Base-by-base conservation (phyloP, 2,329 filamentous ascomycete species). In the Nigrospora sphaerica region DNA sequence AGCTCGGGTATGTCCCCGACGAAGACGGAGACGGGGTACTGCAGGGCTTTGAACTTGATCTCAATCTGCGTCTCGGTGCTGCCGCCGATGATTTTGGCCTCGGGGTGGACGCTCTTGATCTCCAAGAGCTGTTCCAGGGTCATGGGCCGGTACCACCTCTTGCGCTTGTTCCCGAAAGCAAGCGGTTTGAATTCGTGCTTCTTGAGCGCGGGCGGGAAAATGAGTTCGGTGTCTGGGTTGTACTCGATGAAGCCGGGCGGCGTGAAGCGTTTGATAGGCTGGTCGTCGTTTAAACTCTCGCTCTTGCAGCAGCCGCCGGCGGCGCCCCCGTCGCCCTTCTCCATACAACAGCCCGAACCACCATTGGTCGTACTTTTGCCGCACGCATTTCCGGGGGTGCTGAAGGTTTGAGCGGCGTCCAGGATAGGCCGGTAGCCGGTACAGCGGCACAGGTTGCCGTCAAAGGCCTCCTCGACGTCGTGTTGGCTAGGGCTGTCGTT, bases 51-150 rank as follows among this genome's bases (percentile, higher is more conserved):
- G 78, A 98, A 97, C 67, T 95, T 96, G 69, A 95, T 87, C 68
- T 98, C 93, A 50, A 98, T 97, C 66, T 97, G 93, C 0, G 92
- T 97, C 66, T 98, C 93, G 2, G 91, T 95, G 62, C 90, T 95
- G 50, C 93, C 93, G 42, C 90, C 92, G 50, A 98, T 95, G 50
- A 98, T 82, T 66, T 97, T 98, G 5, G 92, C 89, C 23, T 84
- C 81, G 0, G 92, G 92, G 54, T 89, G 85, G 0, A 79, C 82
- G 57, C 76, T 83, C 71, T 97, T 97, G 69, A 98, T 95, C 61
- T 95, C 86, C 14, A 97, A 76, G 14, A 98, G 73, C 61, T 98
- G 91, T 35, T 88, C 75, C 14, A 97, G 62, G 0, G 88, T 96
- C 32, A 89, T 85, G 1, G 93, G 93, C 14, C 93, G 79, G 62